Conservation (phyloP, 2,329 filamentous ascomycete genomes). For the Chaetomiaceae sp. region DNA sequence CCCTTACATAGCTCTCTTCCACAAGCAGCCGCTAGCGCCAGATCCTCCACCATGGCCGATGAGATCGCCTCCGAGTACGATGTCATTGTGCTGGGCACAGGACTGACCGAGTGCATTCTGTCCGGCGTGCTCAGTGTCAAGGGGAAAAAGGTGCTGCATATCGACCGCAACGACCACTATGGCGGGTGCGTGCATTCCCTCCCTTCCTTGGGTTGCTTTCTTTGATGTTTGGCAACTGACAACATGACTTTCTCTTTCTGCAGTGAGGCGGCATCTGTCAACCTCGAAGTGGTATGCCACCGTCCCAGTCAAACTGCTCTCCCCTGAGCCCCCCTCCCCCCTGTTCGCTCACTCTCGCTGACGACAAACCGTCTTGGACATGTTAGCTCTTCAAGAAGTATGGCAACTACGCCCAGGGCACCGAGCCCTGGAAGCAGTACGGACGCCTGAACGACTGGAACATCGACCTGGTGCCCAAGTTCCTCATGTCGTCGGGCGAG, state of each 20-base stretch:
- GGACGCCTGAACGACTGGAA: slow-evolving; percentile 98
- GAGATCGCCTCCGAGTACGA: slow-evolving; percentile 99
- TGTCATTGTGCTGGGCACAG: slow-evolving; percentile 96
- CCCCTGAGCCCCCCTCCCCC: not conserved
- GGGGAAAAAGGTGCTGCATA: slow-evolving; percentile 98
- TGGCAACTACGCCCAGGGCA: slow-evolving; percentile 71
- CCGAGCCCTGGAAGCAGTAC: slow-evolving; percentile 98
- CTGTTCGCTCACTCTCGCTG: slow-evolving; percentile 14
- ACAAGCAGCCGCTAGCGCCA: not conserved
- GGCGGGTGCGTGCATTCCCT: slow-evolving; percentile 67
- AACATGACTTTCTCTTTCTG: slow-evolving; percentile 13
- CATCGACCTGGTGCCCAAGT: slow-evolving; percentile 96
- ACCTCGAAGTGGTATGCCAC: slow-evolving; percentile 77
- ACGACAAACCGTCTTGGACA: slow-evolving; percentile 1
- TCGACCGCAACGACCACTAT: slow-evolving; percentile 97
- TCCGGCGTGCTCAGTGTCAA: slow-evolving; percentile 97
- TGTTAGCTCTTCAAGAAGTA: slow-evolving; percentile 98
- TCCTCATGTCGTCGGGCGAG: slow-evolving; percentile 97
- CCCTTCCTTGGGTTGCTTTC: slow-evolving; percentile 4
- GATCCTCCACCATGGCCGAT: slow-evolving; percentile 64
- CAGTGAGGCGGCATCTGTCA: slow-evolving; percentile 92
- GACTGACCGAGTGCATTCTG: slow-evolving; percentile 97
- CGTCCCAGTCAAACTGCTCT: too few relatives aligned
- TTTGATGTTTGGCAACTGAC: slow-evolving; percentile 19
- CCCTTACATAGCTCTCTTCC: not conserved